phyloP scores from a whole-genome alignment of 208 protist species.

The Giardia duodenalis region DNA sequence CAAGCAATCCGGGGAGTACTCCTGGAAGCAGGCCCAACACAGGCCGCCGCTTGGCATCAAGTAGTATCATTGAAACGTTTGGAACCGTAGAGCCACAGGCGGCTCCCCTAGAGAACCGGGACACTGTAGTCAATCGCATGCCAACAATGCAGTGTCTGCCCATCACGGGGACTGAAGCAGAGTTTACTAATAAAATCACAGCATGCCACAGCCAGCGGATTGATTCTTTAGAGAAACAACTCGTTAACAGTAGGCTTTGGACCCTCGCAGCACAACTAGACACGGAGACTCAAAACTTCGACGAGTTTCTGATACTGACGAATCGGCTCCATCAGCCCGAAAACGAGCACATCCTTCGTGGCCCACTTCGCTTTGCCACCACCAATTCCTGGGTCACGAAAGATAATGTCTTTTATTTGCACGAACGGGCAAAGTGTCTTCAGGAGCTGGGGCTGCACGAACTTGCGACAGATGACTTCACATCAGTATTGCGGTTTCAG shows the following conservation, averaged over 20 bases:
- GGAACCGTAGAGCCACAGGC: not conserved
- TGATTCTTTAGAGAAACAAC: not conserved
- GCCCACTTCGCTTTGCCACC: not conserved
- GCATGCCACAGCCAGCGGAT: not conserved
- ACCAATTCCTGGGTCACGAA: not conserved
- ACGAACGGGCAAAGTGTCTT: constrained; percentile 12
- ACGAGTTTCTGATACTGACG: constrained; percentile 4
- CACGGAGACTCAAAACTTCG: not conserved
- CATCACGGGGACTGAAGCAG: not conserved
- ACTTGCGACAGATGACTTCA: not conserved
- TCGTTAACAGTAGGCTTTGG: not conserved
- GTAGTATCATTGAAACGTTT: not conserved
- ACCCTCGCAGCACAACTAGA: not conserved
- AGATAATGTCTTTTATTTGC: not conserved
- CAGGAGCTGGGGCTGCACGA: not conserved
- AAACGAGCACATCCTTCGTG: not conserved
- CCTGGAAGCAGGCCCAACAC: not conserved
- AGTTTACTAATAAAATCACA: not conserved
- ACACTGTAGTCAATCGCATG: not conserved
- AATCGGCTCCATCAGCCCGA: not conserved
- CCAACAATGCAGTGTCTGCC: not conserved
- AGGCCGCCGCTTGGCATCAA: too few relatives aligned
- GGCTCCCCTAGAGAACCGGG: not conserved
- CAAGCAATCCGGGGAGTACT: not conserved
- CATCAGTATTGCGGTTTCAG: not conserved